Percentiles rank a stretch among this genome's conserved stretches.
Evolutionary conservation across 805 yeast species (phyloP).

Genomic region (Suhomyces prunicola): DNA sequence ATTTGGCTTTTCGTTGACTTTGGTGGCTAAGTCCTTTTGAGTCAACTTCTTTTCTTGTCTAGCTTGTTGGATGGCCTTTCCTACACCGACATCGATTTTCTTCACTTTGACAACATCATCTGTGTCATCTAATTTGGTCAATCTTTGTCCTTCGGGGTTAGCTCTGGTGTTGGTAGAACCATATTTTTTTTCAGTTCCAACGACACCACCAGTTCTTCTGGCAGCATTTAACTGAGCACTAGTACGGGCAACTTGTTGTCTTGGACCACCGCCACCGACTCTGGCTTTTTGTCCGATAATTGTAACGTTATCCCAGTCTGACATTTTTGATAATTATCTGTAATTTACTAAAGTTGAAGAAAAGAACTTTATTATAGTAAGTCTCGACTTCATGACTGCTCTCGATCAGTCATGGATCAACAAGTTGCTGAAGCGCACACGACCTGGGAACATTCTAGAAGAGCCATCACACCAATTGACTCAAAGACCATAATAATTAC

Average conservation of each 20-base stretch:
- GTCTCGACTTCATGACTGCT: background rate
- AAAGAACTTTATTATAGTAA: background rate
- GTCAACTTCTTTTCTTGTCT: conserved; percentile 86
- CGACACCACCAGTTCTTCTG: conserved; percentile 84
- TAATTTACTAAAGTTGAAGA: background rate
- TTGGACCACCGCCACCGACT: conserved; percentile 85
- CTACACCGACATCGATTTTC: conserved; percentile 80
- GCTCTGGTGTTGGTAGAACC: conserved; percentile 55
- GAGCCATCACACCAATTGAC: background rate
- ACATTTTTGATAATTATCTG: conserved; percentile 23
- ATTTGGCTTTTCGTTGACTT: conserved; percentile 92
- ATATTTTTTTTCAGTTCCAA: conserved; percentile 92
- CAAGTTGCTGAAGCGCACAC: conserved; percentile 1
- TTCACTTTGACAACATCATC: conserved; percentile 92
- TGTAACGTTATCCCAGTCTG: conserved; percentile 92
- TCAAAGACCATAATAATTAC: background rate
- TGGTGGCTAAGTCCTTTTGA: conserved; percentile 95
- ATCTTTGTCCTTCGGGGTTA: conserved; percentile 90
- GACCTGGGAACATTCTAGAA: conserved; percentile 5
- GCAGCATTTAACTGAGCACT: conserved; percentile 85
- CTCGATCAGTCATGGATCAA: background rate
- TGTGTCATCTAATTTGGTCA: conserved; percentile 88
- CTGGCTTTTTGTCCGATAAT: conserved; percentile 86
- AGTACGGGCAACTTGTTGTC: conserved; percentile 77
- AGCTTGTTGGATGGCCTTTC: conserved; percentile 80